A percentile compares a stretch with the other conserved stretches of the same genome.
Conservation (phyloP, 305 asterid genomes). For the Solanum hybrid region DNA sequence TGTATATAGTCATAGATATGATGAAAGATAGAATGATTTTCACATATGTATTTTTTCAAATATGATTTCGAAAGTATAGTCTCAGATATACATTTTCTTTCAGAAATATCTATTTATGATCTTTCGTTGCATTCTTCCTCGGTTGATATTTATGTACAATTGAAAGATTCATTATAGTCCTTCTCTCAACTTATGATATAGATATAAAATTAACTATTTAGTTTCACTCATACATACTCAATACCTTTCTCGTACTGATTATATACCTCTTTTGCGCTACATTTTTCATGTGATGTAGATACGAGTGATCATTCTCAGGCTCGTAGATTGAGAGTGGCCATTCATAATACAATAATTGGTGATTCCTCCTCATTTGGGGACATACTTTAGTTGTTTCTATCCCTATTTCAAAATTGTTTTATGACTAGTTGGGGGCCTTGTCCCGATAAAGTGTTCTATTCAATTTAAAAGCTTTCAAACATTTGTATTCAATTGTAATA, state of each 20-base stretch:
- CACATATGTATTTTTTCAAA: not conserved
- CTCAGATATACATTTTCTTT: not conserved
- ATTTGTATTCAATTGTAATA: not conserved
- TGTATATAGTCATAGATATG: not conserved
- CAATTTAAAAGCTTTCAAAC: no score
- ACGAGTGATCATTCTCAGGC: not conserved
- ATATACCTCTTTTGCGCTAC: not conserved
- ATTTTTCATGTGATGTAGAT: not conserved
- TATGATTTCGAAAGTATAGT: not conserved
- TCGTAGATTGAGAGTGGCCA: not conserved
- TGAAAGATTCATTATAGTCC: not conserved
- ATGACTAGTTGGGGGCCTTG: not conserved
- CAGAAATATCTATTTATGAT: not conserved
- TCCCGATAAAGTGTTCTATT: not conserved
- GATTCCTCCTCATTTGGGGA: not conserved
- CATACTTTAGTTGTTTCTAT: not conserved
- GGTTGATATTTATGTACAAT: not conserved
- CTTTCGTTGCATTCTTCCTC: not conserved
- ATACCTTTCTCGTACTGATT: not conserved
- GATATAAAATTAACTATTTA: not conserved
- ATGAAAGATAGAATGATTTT: not conserved
- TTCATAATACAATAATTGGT: not conserved
- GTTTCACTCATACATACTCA: no score
- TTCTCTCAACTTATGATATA: not conserved
- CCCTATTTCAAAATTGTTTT: not conserved